Base-by-base conservation (phyloP, 805 yeast species). In the Yarrowia sp. region DNA sequence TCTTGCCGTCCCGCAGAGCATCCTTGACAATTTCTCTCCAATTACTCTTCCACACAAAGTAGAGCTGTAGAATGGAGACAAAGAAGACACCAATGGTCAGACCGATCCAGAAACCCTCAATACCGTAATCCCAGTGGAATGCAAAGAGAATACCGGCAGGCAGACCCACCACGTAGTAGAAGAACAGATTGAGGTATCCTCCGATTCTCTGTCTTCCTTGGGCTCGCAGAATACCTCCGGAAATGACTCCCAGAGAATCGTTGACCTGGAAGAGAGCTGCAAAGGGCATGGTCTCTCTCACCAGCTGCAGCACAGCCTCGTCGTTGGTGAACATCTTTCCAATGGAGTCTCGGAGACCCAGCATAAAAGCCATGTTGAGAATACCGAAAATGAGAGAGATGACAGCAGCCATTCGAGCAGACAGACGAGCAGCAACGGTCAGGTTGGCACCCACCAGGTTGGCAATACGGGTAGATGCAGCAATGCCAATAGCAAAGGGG, bases 191-290 rank as follows among this genome's bases (percentile, higher is more conserved):
- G 60, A 89, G 77, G 11, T 83, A 68, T 0, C 93, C 90, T 2
- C 96, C 96, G 51, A 88, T 79, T 57, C 80, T 82, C 73, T 90
- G 96, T 51, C 86, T 77, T 0, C 93, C 96, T 73, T 87, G 87
- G 1, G 92, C 92, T 66, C 96, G 77, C 66, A 90, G 76, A 39
- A 87, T 81, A 0, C 92, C 95, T 45, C 88, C 85, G 2, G 90
- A 86, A 15, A 88, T 85, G 48, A 87, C 84, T 14, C 89, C 87
- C 15, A 88, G 72, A 3, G 90, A 86, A 73, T 90, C 96, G 65
- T 84, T 81, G 1, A 89, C 74, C 68, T 88, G 91, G 68, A 87
- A 82, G 1, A 86, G 68, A 0, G 92, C 84, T 31, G 89, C 82
- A 51, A 86, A 77, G 1, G 93, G 92, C 71, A 88, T 81, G 17